A percentile compares a stretch with the other conserved stretches of the same genome.
phyloP scores from a whole-genome alignment of 345 rosid genomes.

The Xanthoceras sorbifolium region DNA sequence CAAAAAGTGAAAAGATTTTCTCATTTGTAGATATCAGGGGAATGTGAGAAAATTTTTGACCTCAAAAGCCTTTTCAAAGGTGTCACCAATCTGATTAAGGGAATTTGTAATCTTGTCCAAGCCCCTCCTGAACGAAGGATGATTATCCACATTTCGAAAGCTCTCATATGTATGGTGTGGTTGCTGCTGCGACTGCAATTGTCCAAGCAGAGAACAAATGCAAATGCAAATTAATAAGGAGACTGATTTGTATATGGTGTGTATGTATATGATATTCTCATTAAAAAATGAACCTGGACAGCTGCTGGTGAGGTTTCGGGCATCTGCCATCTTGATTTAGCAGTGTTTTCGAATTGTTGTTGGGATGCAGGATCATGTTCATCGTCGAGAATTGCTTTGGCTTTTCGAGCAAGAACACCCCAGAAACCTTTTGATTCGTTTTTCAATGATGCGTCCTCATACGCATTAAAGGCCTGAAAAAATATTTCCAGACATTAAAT shows the following conservation, averaged over 20 bases:
- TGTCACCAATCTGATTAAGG: slow-evolving; percentile 80
- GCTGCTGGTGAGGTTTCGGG: slow-evolving; percentile 36
- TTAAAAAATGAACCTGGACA: slow-evolving; percentile 52
- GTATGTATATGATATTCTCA: too few species aligned
- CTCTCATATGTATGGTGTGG: slow-evolving; percentile 41
- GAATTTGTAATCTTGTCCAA: slow-evolving; percentile 74
- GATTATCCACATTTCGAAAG: slow-evolving; percentile 61
- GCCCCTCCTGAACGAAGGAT: slow-evolving; percentile 53
- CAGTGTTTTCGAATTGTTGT: slow-evolving; percentile 32
- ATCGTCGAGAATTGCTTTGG: slow-evolving; percentile 80
- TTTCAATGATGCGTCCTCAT: slow-evolving; percentile 40
- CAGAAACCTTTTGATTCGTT: slow-evolving; percentile 67
- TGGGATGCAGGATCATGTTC: slow-evolving; percentile 49
- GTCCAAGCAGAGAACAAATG: too few species aligned
- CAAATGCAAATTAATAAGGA: neutral
- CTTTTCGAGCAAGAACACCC: slow-evolving; percentile 87
- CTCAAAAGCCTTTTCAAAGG: slow-evolving; percentile 89
- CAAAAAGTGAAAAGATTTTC: neutral
- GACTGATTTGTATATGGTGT: too few species aligned
- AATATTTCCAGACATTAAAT: slow-evolving; percentile 7
- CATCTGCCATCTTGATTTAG: slow-evolving; percentile 41
- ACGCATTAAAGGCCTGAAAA: slow-evolving; percentile 66
- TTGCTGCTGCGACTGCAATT: slow-evolving; percentile 35
- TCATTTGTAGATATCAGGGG: neutral
- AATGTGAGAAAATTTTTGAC: slow-evolving; percentile 26